Evolutionary conservation across 2,329 filamentous ascomycete genomes (phyloP).

Genomic region (Phoma sp.): DNA sequence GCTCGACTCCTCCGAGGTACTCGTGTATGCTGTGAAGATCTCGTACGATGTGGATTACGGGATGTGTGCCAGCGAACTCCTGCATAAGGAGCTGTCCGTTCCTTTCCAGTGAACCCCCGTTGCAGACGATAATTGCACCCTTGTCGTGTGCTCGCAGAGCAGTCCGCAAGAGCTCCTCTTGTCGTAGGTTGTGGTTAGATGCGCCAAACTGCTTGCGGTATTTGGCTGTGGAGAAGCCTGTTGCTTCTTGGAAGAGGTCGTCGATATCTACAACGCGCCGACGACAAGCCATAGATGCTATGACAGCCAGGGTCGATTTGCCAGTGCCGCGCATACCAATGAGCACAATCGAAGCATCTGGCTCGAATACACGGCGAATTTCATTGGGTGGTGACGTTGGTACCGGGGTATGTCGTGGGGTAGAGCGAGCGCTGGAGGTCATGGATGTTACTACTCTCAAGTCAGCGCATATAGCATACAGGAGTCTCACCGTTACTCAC

Average conservation of each 20-base stretch:
- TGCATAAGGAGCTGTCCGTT: conserved; percentile 67
- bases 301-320: conserved; percentile 78
- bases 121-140: conserved; percentile 74
- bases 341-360: conserved; percentile 74
- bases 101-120: conserved; percentile 72
- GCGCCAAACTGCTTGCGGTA: conserved; percentile 71
- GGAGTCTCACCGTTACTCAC: conserved; percentile 2
- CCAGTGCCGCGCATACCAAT: conserved; percentile 77
- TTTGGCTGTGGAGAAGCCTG: conserved; percentile 66
- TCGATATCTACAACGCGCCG: conserved; percentile 75
- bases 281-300: conserved; percentile 74
- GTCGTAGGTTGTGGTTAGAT: conserved; percentile 68
- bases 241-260: conserved; percentile 69
- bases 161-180: conserved; percentile 67
- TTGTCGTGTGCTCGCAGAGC: conserved; percentile 66
- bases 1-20: conserved; percentile 64
- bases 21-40: conserved; percentile 70
- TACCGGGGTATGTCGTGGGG: conserved; percentile 37
- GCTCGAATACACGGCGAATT: conserved; percentile 56
- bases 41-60: conserved; percentile 74
- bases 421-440: conserved; percentile 37
- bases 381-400: conserved; percentile 25
- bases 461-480: neutral
- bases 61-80: conserved; percentile 69
- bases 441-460: conserved; percentile 26